Evolutionary conservation across 306 rosid genomes (phyloP), one percentile per base, ranked within the genome.

Genomic region (Sindora glabra): DNA sequence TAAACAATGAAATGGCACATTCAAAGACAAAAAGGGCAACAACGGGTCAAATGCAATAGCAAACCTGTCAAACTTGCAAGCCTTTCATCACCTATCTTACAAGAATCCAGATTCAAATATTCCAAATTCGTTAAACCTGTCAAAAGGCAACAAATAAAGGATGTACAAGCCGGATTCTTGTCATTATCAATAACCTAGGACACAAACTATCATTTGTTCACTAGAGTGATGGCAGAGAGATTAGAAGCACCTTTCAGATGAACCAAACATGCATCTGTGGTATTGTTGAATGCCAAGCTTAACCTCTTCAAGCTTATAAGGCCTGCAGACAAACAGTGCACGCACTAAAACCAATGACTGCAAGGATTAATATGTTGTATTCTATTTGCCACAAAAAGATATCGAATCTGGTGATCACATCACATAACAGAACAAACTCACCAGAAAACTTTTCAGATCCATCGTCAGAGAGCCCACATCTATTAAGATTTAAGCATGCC

Each of bases 91-190:
- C 81, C 78, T 40, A 92, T 89, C 69, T 67, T 65, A 75, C 99
- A 83, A 14, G 96, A 88, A 80, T 92, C 99, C 78, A 92, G 74
- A 73, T 92, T 92, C 86, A 89, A 86, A 70, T 90, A 81, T 73
- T 92, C 99, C 81, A 92, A 64, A 69, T 75, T 84, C 48, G 72
- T 76, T 74, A 88, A 68, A 64, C 85, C 98, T 92, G 75, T 13
- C 58, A 67, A 54, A 47, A 38, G 55, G 56, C 61, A 77, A 33
- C 42, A 24, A 33, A 73, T 38, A 12, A 40, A 49, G 40, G 17
- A 59, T 41, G 34, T 40, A 17, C 9, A n/a, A n/a, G n/a, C n/a
- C n/a, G n/a, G n/a, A n/a, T n/a, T n/a, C n/a, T n/a, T n/a, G n/a
- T n/a, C n/a, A n/a, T n/a, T n/a, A n/a, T n/a, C n/a, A n/a, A n/a